Base-by-base conservation (phyloP, 306 rosid species). In the Dalbergia oliveri region DNA sequence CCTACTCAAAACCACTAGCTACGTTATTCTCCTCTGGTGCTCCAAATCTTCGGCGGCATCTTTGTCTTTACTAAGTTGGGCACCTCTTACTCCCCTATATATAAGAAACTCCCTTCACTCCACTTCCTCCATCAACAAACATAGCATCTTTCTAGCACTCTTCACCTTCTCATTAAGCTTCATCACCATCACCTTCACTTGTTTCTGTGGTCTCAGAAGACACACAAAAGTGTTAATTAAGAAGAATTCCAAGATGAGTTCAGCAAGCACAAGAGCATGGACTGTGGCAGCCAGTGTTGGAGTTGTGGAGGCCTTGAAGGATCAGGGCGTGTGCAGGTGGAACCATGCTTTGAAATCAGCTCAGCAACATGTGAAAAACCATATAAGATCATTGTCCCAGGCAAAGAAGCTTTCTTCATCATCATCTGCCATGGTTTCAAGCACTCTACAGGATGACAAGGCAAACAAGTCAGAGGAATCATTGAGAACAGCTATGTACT, bases 391-490 rank as follows among this genome's bases (percentile, higher is more conserved):
- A 0, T 56, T 74, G 39, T 76, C 87, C 76, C 91, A 84, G 45
- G 65, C 88, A 11, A 77, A 75, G 49, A 87, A 82, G 19, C 72
- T 82, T 75, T 72, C 92, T 35, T 83, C 94, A n/a, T 70, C 83
- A 3, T 60, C 89, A 15, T 39, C 86, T 78, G 63, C 87, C n/a
- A 34, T 83, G 77, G 6, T 84, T 3, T 84, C 87, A 13, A 19
- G 43, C 13, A 76, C 37, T 11, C 8, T 84, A 18, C 79, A 84
- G 66, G 84, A 88, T 9, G 87, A 84, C 15, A 78, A 81, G 18
- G 14, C 72, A 15, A 90, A 82, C 43, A 77, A 83, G 14, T 87
- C 95, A 7, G 92, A 92, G 41, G 93, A 92, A 45, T 92, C 97
- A 1, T 69, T 89, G 1, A 89, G 89, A 41, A 89, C 77, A 0